Evolutionary conservation across 139 green algal species (phyloP).

Genomic region (Volvox reticuliferus): DNA sequence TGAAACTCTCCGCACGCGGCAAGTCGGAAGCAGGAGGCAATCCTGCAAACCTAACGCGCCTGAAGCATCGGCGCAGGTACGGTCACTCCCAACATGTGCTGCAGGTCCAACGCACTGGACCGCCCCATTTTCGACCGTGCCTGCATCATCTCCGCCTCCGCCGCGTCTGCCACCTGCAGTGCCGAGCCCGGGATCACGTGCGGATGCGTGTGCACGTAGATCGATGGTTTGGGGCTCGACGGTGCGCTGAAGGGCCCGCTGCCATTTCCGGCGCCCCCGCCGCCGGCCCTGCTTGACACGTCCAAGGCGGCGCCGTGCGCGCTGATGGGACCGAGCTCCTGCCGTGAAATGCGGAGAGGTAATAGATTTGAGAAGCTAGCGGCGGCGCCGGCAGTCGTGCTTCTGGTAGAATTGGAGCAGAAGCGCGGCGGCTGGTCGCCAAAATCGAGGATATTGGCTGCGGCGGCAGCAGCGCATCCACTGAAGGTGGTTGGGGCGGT

Average conservation of each 20-base stretch:
- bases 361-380: not conserved
- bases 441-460: not conserved
- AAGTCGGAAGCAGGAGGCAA: too few species aligned
- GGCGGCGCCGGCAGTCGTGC: not conserved
- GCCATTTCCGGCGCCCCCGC: not conserved
- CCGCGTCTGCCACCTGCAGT: not conserved
- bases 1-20: too few species aligned
- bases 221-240: not conserved
- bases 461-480: not conserved
- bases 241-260: not conserved
- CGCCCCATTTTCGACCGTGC: not conserved
- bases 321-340: not conserved
- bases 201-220: not conserved
- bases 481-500: not conserved
- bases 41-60: not conserved
- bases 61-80: conserved; percentile 23
- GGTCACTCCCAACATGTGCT: conserved; percentile 42
- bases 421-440: not conserved
- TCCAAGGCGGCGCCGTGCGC: not conserved
- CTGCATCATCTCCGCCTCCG: conserved; percentile 7
- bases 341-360: not conserved
- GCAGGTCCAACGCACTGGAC: not conserved
- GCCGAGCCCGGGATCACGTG: not conserved
- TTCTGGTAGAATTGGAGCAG: not conserved
- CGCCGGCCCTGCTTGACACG: not conserved